Evolutionary conservation across 1,284 basidiomycete genomes (phyloP).

Genomic region (Malassezia dermatis): DNA sequence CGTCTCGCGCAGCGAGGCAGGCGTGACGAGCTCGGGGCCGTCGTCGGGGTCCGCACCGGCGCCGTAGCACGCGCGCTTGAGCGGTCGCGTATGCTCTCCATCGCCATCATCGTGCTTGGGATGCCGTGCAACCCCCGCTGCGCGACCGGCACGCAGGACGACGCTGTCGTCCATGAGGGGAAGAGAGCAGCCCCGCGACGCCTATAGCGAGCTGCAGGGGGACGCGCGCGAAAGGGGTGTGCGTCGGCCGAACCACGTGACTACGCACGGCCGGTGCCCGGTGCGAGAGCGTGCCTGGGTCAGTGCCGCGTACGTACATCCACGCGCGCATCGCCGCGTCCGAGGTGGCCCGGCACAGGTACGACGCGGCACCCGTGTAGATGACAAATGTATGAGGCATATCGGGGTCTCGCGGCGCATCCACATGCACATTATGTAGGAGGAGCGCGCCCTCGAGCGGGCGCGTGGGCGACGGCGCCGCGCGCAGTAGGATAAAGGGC

Average conservation of each 20-base stretch:
- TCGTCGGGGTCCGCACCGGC: slow-evolving; percentile 2
- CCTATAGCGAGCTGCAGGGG: background rate
- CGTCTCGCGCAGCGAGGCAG: slow-evolving; percentile 10
- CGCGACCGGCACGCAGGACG: slow-evolving; percentile 5
- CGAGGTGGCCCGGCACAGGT: background rate
- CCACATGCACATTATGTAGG: slow-evolving; percentile 2
- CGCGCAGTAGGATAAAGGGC: slow-evolving; percentile 1
- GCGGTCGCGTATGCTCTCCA: background rate
- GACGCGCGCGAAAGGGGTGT: slow-evolving; percentile 1
- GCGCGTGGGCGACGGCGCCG: too few species aligned
- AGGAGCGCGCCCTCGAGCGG: background rate
- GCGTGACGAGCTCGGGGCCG: slow-evolving; percentile 7
- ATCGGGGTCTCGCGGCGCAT: background rate
- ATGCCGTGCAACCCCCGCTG: slow-evolving; percentile 1
- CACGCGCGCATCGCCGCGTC: background rate
- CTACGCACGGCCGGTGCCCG: background rate
- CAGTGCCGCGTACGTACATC: slow-evolving; percentile 1
- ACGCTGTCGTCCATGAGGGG: background rate
- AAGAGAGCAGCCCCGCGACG: background rate
- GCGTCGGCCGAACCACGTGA: slow-evolving; percentile 10
- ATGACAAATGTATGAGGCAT: background rate
- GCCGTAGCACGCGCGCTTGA: background rate
- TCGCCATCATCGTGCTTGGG: background rate
- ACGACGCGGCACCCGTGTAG: slow-evolving; percentile 8
- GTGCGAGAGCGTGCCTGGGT: background rate